Evolutionary conservation across 805 yeast genomes (phyloP).

Genomic region (Blastobotrys robertii): DNA sequence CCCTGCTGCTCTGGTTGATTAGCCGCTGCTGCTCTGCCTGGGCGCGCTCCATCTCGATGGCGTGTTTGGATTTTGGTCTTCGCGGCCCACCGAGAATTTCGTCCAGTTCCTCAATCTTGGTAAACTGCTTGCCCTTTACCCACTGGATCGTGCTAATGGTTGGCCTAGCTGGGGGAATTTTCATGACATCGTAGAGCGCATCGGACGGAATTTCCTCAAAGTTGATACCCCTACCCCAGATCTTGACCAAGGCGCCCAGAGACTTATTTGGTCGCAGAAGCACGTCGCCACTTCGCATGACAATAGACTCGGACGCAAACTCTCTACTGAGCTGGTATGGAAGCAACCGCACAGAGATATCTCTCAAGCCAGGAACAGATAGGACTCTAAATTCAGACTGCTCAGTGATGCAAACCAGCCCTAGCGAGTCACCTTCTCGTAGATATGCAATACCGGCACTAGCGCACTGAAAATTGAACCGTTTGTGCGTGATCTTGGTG

Average conservation of each 20-base stretch:
- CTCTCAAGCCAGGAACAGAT: conserved; percentile 55
- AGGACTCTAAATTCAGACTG: conserved; percentile 23
- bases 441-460: conserved; percentile 44
- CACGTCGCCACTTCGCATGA: conserved; percentile 33
- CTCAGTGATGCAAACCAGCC: conserved; percentile 14
- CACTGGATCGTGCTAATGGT: conserved; percentile 69
- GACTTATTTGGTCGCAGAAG: conserved; percentile 45
- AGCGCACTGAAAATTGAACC: conserved; percentile 42
- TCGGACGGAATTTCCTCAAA: conserved; percentile 35
- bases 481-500: conserved; percentile 53
- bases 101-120: conserved; percentile 56
- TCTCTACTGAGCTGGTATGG: conserved; percentile 35
- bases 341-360: conserved; percentile 39
- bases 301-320: conserved; percentile 34
- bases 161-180: conserved; percentile 71
- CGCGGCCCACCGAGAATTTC: conserved; percentile 62
- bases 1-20: conserved; percentile 1
- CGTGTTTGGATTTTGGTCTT: conserved; percentile 46
- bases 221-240: conserved; percentile 35
- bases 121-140: conserved; percentile 67
- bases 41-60: conserved; percentile 21
- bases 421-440: conserved; percentile 36
- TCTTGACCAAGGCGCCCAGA: conserved; percentile 43
- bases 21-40: conserved; percentile 17
- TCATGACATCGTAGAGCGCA: conserved; percentile 56